Evolutionary conservation across 2,329 filamentous ascomycete species (phyloP).

Genomic region (Fusarium sp.): DNA sequence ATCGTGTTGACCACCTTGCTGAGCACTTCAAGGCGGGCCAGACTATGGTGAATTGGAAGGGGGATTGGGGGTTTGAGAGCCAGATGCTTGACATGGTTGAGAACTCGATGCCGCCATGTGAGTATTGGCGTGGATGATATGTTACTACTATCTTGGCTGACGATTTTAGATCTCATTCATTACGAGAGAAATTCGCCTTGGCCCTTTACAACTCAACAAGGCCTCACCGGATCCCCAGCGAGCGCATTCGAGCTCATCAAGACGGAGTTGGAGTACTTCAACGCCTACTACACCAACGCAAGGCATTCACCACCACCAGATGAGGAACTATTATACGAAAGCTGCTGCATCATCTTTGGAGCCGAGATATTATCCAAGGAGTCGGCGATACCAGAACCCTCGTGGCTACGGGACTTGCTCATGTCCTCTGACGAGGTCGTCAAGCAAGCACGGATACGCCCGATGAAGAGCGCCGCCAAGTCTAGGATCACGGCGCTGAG

Average conservation of each 20-base stretch:
- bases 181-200: constrained; percentile 50
- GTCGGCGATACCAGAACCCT: neutral
- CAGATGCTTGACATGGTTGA: constrained; percentile 52
- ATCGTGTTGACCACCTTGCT: constrained; percentile 52
- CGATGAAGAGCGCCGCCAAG: constrained; percentile 32
- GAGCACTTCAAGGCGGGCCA: constrained; percentile 51
- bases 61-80: constrained; percentile 45
- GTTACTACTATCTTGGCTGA: neutral
- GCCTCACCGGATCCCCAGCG: constrained; percentile 27
- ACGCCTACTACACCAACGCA: constrained; percentile 24
- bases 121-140: neutral
- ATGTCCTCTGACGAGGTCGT: constrained; percentile 30
- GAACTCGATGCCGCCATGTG: constrained; percentile 54
- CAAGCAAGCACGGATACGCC: constrained; percentile 28
- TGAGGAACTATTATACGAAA: constrained; percentile 35
- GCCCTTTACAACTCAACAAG: constrained; percentile 43
- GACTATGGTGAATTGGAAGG: neutral
- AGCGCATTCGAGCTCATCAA: constrained; percentile 51
- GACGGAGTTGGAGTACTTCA: constrained; percentile 45
- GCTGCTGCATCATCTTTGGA: constrained; percentile 41
- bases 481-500: constrained; percentile 27
- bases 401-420: constrained; percentile 42
- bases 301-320: constrained; percentile 23
- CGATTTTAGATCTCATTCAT: constrained; percentile 50
- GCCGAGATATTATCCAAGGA: constrained; percentile 30